Evolutionary conservation across 2,329 filamentous ascomycete species (phyloP).

Genomic region (Colletotrichum sp.): DNA sequence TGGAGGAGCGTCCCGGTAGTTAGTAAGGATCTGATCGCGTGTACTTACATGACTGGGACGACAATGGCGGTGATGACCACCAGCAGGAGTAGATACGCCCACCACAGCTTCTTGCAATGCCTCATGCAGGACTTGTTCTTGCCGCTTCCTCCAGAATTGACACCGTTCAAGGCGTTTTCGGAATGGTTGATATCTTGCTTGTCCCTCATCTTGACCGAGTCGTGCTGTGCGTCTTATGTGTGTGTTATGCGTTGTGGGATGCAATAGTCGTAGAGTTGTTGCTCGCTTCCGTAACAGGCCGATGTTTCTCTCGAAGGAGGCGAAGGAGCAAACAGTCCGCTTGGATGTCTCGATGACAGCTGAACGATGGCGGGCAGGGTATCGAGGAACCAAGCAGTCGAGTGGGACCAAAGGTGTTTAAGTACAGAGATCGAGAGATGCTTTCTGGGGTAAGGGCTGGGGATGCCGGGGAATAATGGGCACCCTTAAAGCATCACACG

Average conservation of each 20-base stretch:
- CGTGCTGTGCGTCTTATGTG: background rate
- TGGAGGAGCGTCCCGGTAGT: background rate
- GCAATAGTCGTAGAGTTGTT: background rate
- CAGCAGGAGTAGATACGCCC: slow-evolving; percentile 60
- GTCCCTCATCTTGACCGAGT: slow-evolving; percentile 39
- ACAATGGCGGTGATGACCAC: slow-evolving; percentile 57
- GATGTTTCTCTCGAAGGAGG: background rate
- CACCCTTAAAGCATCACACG: slow-evolving; percentile 8
- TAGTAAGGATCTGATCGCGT: background rate
- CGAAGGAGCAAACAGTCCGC: background rate
- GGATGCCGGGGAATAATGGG: slow-evolving; percentile 3
- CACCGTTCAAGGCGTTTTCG: slow-evolving; percentile 33
- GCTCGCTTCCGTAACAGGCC: background rate
- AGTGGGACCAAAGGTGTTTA: slow-evolving; percentile 18
- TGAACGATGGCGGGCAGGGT: background rate
- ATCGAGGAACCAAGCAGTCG: background rate
- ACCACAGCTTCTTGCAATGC: slow-evolving; percentile 66
- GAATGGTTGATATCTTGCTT: slow-evolving; percentile 39
- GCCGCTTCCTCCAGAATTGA: slow-evolving; percentile 4
- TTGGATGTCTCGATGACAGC: background rate
- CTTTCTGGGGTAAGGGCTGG: slow-evolving; percentile 15
- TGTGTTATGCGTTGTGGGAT: background rate
- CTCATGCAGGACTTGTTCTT: slow-evolving; percentile 46
- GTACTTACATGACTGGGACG: slow-evolving; percentile 64
- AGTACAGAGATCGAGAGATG: slow-evolving; percentile 16